These are phyloP conservation scores for Sphagnurus paluster DNA, from an alignment of 1,284 basidiomycete genomes.

Conservation along the genomic window DNA sequence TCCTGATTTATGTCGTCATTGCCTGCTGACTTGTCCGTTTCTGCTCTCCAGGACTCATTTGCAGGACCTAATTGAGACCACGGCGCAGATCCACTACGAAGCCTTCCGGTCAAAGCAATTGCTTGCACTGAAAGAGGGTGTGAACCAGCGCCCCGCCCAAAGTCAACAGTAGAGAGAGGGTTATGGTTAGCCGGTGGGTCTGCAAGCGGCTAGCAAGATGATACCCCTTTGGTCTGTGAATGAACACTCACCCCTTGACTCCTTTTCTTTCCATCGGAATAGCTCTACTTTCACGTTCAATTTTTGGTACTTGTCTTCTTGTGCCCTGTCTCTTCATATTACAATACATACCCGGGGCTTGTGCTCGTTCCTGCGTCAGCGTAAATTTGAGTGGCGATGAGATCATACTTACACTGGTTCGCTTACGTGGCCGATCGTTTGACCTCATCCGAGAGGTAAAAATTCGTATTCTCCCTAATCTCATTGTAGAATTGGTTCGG, in stretches of 20 bases:
- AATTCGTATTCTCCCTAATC: neutral
- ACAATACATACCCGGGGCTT: conserved; percentile 22
- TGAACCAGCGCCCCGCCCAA: conserved; percentile 52
- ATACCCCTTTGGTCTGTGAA: conserved; percentile 19
- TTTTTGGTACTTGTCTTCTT: conserved; percentile 13
- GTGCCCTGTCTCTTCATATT: conserved; percentile 17
- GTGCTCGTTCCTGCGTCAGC: conserved; percentile 13
- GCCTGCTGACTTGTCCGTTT: neutral
- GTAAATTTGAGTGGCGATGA: neutral
- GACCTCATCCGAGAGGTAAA: neutral
- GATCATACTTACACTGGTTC: neutral
- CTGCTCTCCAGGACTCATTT: conserved; percentile 76
- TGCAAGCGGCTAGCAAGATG: conserved; percentile 11
- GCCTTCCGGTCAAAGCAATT: conserved; percentile 98
- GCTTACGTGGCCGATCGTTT: neutral
- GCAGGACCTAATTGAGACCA: conserved; percentile 98
- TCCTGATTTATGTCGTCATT: conserved; percentile 1
- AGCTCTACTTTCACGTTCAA: conserved; percentile 6
- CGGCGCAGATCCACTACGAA: conserved; percentile 98
- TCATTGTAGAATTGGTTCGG: neutral
- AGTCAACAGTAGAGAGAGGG: conserved; percentile 24
- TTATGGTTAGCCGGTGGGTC: neutral
- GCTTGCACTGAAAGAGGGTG: conserved; percentile 87
- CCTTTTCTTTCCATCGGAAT: conserved; percentile 14
- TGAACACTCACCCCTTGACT: conserved; percentile 11